Evolutionary conservation across 1,284 basidiomycete genomes (phyloP).

Genomic region (Trichosporon asahii): DNA sequence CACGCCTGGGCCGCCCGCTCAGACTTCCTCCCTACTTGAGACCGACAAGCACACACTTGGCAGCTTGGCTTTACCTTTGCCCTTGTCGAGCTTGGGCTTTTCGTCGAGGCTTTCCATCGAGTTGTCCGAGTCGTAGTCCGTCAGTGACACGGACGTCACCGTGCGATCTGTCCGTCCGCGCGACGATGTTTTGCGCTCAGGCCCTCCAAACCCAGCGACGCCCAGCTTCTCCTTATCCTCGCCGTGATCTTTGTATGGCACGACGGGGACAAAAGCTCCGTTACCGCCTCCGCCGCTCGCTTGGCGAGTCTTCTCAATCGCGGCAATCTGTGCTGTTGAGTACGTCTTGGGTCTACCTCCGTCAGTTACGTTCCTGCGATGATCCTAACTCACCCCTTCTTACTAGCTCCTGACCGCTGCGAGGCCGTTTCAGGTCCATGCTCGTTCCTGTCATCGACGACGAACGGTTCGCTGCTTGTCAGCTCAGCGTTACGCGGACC

Average conservation of each 20-base stretch:
- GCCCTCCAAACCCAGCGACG: not conserved
- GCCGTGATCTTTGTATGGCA: not conserved
- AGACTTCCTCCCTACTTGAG: not conserved
- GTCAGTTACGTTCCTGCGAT: not conserved
- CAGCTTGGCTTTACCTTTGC: not conserved
- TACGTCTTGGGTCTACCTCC: not conserved
- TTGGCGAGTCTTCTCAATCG: not conserved
- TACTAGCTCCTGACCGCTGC: not conserved
- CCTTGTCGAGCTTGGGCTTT: not conserved
- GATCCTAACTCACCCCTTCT: not conserved
- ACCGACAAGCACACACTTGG: not conserved
- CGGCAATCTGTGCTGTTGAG: not conserved
- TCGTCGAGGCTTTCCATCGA: not conserved
- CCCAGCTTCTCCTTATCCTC: not conserved
- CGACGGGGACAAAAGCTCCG: not conserved
- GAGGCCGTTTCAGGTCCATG: not conserved
- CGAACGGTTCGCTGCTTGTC: not conserved
- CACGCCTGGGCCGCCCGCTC: not conserved
- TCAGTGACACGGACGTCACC: not conserved
- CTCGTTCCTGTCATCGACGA: not conserved
- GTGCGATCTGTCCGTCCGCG: not conserved
- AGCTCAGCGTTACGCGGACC: not conserved
- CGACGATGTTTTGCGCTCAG: not conserved
- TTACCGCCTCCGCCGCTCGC: not conserved
- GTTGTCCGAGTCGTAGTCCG: not conserved